Evolutionary conservation across 1,284 basidiomycete species (phyloP).

Genomic region (Sanghuangporus baumii): DNA sequence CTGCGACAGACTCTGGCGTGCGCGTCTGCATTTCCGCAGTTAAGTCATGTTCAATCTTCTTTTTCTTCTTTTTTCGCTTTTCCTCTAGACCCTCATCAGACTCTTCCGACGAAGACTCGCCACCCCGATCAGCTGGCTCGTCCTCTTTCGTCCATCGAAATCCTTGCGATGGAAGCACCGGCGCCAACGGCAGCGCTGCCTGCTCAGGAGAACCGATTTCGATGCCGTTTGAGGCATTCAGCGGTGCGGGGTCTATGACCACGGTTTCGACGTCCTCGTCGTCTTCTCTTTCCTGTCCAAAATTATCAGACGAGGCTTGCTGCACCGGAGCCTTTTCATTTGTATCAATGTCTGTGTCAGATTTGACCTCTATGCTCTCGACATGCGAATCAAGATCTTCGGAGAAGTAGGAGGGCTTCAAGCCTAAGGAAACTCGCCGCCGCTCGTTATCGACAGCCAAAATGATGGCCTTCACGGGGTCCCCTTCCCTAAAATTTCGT

Average conservation of each 20-base stretch:
- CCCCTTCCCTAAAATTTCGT: constrained; percentile 81
- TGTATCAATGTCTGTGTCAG: constrained; percentile 27
- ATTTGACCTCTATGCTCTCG: constrained; percentile 27
- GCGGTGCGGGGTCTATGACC: constrained; percentile 5
- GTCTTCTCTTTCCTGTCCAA: constrained; percentile 23
- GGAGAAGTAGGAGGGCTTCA: constrained; percentile 85
- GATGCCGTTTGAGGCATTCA: background rate
- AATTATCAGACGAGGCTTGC: constrained; percentile 20
- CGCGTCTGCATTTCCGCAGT: constrained; percentile 83
- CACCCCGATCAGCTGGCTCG: constrained; percentile 30
- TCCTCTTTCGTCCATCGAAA: constrained; percentile 60
- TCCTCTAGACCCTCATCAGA: constrained; percentile 37
- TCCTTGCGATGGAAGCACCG: constrained; percentile 45
- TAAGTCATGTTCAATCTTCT: constrained; percentile 73
- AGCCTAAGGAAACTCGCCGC: constrained; percentile 78
- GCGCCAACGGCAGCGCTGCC: background rate
- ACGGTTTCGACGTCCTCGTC: constrained; percentile 16
- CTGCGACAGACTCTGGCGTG: constrained; percentile 85
- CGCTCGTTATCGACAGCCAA: constrained; percentile 69
- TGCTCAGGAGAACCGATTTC: constrained; percentile 13
- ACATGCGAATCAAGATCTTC: constrained; percentile 31
- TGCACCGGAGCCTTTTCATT: constrained; percentile 19
- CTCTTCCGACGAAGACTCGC: constrained; percentile 40
- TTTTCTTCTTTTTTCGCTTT: constrained; percentile 64
- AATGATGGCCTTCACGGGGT: constrained; percentile 80